A percentile compares a stretch with the other conserved stretches of the same genome.
These are phyloP conservation scores for Cystobasidiaceae sp. DNA, from an alignment of 1,284 basidiomycete species.

Conservation along the genomic window DNA sequence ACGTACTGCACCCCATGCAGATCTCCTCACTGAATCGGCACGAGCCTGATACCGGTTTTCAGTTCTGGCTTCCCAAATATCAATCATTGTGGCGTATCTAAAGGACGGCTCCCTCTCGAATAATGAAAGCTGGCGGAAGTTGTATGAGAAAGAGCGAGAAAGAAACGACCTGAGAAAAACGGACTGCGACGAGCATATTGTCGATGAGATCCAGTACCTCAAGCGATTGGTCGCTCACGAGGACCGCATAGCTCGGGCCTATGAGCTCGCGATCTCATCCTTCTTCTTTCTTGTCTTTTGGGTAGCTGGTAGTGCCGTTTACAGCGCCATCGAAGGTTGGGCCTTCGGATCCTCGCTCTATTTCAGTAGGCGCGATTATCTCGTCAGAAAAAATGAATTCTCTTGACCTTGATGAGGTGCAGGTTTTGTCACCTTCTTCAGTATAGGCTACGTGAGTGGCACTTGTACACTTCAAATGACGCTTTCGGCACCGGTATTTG, in stretches of 20 bases:
- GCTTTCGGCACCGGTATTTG: too few relatives aligned
- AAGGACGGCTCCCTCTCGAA: conserved; percentile 39
- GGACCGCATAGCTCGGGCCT: conserved; percentile 45
- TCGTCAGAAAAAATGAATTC: too few relatives aligned
- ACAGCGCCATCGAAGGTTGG: conserved; percentile 42
- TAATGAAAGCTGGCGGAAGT: conserved; percentile 45
- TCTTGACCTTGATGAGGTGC: too few relatives aligned
- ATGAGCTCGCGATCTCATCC: conserved; percentile 46
- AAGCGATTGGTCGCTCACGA: conserved; percentile 46
- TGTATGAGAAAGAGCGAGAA: conserved; percentile 44
- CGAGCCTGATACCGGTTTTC: too few relatives aligned
- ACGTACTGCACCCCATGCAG: too few relatives aligned
- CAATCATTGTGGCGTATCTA: conserved; percentile 47
- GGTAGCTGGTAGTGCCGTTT: conserved; percentile 46
- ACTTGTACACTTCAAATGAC: too few relatives aligned
- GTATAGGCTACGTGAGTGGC: too few relatives aligned
- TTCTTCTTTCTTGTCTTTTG: conserved; percentile 46
- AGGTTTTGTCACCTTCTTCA: conserved; percentile 46
- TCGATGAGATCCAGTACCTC: conserved; percentile 47
- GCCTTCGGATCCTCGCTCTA: conserved; percentile 38
- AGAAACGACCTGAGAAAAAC: too few relatives aligned
- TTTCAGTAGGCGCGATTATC: conserved; percentile 34
- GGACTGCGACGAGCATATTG: too few relatives aligned
- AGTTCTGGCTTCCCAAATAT: conserved; percentile 48
- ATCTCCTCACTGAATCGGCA: too few relatives aligned